Evolutionary conservation across 140 eudicot genomes (phyloP).

Genomic region (Stevia rebaudiana): DNA sequence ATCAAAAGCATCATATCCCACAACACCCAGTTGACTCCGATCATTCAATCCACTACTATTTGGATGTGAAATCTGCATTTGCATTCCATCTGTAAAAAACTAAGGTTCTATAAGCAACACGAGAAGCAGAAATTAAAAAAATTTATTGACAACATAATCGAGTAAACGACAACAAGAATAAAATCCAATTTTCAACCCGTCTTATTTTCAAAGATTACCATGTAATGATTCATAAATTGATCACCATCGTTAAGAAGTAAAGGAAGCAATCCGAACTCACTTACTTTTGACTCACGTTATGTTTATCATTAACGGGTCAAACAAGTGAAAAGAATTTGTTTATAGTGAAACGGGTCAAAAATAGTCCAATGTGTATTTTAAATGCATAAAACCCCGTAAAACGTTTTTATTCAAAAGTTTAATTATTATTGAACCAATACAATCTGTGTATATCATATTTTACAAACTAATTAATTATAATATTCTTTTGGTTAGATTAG

Average conservation of each 20-base stretch:
- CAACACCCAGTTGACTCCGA: conserved; percentile 20
- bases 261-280: background rate
- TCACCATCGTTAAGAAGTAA: background rate
- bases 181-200: background rate
- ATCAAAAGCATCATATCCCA: conserved; percentile 22
- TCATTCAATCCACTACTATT: conserved; percentile 27
- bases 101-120: conserved; percentile 14
- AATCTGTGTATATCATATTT: background rate
- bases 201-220: background rate
- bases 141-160: background rate
- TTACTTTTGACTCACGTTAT: background rate
- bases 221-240: background rate
- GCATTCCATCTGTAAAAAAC: conserved; percentile 38
- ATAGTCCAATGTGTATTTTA: background rate
- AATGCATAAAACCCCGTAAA: background rate
- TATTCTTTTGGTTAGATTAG: no score
- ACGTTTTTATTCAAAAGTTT: background rate
- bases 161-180: background rate
- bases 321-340: background rate
- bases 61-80: conserved; percentile 34
- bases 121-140: background rate
- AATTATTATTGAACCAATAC: background rate
- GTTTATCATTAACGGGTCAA: background rate
- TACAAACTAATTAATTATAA: background rate
- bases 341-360: background rate